phyloP scores from a whole-genome alignment of 768 basidiomycete genomes.

The Saitozyma podzolica region DNA sequence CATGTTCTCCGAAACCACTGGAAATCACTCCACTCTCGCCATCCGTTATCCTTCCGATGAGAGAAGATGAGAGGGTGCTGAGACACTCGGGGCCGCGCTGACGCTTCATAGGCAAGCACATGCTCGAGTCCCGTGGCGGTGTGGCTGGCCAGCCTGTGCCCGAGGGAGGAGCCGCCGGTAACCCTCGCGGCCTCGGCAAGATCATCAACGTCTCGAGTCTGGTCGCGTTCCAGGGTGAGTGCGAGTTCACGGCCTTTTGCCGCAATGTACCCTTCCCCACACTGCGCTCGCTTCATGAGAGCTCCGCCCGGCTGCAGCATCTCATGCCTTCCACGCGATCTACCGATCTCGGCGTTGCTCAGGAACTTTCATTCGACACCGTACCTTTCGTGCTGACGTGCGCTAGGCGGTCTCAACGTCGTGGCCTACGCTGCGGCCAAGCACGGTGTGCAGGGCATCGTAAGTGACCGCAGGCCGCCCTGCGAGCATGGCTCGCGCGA shows the following conservation, averaged over 20 bases:
- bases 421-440: conserved; percentile 92
- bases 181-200: conserved; percentile 60
- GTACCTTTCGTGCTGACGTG: neutral
- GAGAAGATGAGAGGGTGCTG: neutral
- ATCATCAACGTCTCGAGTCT: conserved; percentile 68
- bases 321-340: too few species aligned
- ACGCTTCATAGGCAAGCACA: conserved; percentile 60
- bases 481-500: too few species aligned
- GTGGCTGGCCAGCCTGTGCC: conserved; percentile 47
- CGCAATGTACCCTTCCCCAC: too few species aligned
- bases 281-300: conserved; percentile 51
- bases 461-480: too few species aligned
- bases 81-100: neutral
- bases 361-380: too few species aligned
- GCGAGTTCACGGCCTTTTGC: too few species aligned
- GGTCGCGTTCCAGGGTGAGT: conserved; percentile 50
- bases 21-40: neutral
- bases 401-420: conserved; percentile 61
- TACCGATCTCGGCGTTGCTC: too few species aligned
- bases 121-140: conserved; percentile 64
- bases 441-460: conserved; percentile 67
- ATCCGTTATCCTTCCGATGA: neutral
- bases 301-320: neutral
- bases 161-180: conserved; percentile 39
- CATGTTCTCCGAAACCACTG: too few species aligned